A percentile compares a stretch with the other conserved stretches of the same genome.
These are phyloP conservation scores for Botryotinia narcissicola DNA, from an alignment of 2,329 filamentous ascomycete genomes.

Conservation along the genomic window DNA sequence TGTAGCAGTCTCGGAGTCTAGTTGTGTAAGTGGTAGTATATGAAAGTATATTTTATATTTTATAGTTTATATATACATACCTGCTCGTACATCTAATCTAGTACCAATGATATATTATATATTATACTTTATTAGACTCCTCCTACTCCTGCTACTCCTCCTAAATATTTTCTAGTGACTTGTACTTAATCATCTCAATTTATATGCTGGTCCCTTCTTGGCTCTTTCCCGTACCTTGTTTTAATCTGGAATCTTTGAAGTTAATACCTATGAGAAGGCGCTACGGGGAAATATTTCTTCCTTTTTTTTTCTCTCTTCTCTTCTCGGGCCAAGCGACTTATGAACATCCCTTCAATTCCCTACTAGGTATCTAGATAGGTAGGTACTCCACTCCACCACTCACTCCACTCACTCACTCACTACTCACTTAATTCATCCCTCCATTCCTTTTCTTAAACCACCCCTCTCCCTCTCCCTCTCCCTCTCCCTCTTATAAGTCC, in stretches of 20 bases:
- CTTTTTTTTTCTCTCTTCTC: neutral
- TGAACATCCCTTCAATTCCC: neutral
- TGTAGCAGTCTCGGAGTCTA: no score
- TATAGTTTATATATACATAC: no score
- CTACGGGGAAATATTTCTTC: neutral
- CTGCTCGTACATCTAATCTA: neutral
- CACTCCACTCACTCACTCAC: neutral
- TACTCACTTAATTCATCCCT: neutral
- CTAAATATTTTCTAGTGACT: slow-evolving; percentile 9
- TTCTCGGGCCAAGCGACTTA: neutral
- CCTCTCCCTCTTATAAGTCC: neutral
- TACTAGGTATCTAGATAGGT: neutral
- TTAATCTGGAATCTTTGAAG: neutral
- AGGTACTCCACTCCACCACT: neutral
- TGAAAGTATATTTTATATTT: no score
- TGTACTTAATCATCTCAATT: neutral
- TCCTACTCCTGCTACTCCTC: neutral
- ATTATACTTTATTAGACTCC: neutral
- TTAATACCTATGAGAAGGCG: neutral
- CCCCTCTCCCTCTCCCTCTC: neutral
- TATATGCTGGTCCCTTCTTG: neutral
- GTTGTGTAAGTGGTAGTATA: no score
- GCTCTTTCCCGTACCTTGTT: neutral
- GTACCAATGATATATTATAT: neutral
- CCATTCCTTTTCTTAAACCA: neutral